These are phyloP conservation scores for Cucurbita argyrosperma DNA, from an alignment of 306 rosid genomes.

Conservation along the genomic window DNA sequence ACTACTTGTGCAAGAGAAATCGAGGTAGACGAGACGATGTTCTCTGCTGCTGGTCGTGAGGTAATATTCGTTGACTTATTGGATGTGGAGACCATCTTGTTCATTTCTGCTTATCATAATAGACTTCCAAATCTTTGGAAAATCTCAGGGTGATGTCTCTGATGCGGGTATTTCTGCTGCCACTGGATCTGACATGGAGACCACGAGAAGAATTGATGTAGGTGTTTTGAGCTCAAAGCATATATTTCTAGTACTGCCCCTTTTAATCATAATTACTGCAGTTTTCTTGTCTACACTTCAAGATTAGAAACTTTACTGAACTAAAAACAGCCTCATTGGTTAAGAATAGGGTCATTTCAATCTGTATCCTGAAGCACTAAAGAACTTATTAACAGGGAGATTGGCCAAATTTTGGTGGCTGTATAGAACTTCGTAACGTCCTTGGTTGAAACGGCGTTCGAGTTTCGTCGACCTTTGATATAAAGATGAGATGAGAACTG, in stretches of 20 bases:
- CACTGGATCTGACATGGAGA: constrained; percentile 24
- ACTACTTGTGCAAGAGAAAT: constrained; percentile 12
- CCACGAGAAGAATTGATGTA: constrained; percentile 64
- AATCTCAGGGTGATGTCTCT: constrained; percentile 16
- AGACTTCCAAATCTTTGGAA: not conserved
- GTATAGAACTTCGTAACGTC: no score
- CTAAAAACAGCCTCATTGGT: not conserved
- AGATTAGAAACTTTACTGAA: not conserved
- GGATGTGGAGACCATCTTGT: not conserved
- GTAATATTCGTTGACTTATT: constrained; percentile 9
- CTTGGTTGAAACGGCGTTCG: not conserved
- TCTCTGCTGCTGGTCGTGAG: constrained; percentile 26
- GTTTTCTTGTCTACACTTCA: constrained; percentile 8
- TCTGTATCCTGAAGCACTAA: not conserved
- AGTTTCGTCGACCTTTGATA: not conserved
- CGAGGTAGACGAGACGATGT: constrained; percentile 25
- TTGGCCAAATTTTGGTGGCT: no score
- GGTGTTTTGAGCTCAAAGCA: constrained; percentile 49
- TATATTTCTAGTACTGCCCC: constrained; percentile 23
- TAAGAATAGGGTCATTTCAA: not conserved
- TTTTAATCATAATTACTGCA: constrained; percentile 33
- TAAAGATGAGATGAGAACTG: not conserved
- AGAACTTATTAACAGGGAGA: not conserved
- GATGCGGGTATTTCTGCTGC: constrained; percentile 15
- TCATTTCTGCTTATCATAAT: not conserved